Evolutionary conservation across 176 grass and related monocot genomes (phyloP), one percentile per base, ranked within the genome.

Genomic region (Oryza nivara): DNA sequence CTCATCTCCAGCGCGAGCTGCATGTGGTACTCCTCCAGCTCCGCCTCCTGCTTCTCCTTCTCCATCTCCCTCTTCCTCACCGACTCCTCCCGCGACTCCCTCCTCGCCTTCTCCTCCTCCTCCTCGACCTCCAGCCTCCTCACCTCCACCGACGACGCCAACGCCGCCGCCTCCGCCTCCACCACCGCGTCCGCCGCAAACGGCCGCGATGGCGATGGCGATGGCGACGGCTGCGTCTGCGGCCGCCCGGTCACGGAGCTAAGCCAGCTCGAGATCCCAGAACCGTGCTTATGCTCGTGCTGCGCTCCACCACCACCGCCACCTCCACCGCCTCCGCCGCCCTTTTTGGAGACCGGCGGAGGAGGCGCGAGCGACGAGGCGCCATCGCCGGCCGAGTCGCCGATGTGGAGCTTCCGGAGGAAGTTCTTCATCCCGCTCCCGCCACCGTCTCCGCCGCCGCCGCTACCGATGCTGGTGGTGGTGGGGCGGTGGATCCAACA

Each of bases 401-500:
- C 76, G 84, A 99, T 96, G 86, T 96, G 96, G 19, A 99, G 93
- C 91, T 99, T 99, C 97, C 92, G 88, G 67, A 99, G 88, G 84
- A 99, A 89, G 90, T 86, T 99, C 85, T 96, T 99, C 97, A 99
- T 99, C 22, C 68, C 13, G 32, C 48, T 30, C 28, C 82, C 65
- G 47, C 30, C 30, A 32, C 76, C 38, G 25, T 64, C 52, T 84
- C 61, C 40, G 6, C 1, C 40, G 40, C 40, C 40, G 16, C 44
- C 26, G 85, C 76, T 48, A 75, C 10, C 51, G 65, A 49, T 65
- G 15, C 1, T 70, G 15, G 0, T 58, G 65, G 64, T 79, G 70
- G 14, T 79, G 86, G 15, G 83, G 83, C 77, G 86, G 86, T 61
- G 89, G 86, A 91, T 94, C 92, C 89, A 78, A 87, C 92, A 91